Percentiles rank a stretch among this genome's conserved stretches.
These are phyloP conservation scores for Vachellia pachyceras DNA, from an alignment of 306 rosid species.

Conservation along the genomic window DNA sequence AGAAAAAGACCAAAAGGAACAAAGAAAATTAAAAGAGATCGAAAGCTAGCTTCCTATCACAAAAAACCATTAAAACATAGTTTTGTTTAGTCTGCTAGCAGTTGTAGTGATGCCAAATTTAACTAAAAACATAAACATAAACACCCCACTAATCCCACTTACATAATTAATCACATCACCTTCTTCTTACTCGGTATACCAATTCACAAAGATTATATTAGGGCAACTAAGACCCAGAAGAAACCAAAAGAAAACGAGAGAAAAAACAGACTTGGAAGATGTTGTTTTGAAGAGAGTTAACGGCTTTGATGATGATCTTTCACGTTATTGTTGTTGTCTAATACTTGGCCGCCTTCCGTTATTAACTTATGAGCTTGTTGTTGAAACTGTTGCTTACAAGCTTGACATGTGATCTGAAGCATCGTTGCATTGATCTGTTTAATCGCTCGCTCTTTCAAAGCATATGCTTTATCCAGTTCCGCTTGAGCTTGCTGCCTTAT, in stretches of 20 bases:
- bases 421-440: constrained; percentile 78
- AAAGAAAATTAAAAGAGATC: not conserved
- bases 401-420: constrained; percentile 91
- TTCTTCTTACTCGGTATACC: constrained; percentile 57
- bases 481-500: constrained; percentile 81
- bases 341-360: constrained; percentile 58
- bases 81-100: constrained; percentile 35
- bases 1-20: not conserved
- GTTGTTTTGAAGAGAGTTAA: constrained; percentile 27
- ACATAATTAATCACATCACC: constrained; percentile 41
- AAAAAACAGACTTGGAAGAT: constrained; percentile 1
- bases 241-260: not conserved
- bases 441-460: constrained; percentile 73
- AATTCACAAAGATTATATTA: constrained; percentile 45
- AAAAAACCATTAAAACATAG: constrained; percentile 33
- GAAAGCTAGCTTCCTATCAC: not conserved
- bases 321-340: constrained; percentile 35
- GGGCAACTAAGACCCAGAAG: not conserved
- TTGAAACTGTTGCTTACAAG: constrained; percentile 75
- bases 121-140: constrained; percentile 52
- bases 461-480: constrained; percentile 79
- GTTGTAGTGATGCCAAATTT: constrained; percentile 50
- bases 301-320: constrained; percentile 14
- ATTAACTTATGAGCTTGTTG: not conserved
- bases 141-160: constrained; percentile 44